Evolutionary conservation across 1,284 basidiomycete genomes (phyloP).

Genomic region (Cutaneotrichosporon cavernicola): DNA sequence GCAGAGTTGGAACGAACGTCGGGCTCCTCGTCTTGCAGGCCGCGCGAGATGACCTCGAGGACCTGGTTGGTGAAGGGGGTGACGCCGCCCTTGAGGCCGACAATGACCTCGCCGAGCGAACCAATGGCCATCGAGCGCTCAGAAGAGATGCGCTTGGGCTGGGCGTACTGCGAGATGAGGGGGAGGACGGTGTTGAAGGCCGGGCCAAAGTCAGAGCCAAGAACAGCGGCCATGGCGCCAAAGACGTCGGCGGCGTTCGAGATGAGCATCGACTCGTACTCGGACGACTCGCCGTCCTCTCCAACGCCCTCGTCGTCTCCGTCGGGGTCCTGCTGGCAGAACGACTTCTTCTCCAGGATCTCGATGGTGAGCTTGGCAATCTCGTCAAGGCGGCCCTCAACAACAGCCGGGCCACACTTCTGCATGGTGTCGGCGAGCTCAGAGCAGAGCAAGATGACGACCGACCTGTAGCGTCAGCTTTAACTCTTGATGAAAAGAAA

Average conservation of each 20-base stretch:
- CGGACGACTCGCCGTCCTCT: slow-evolving; percentile 67
- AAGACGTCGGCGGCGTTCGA: slow-evolving; percentile 94
- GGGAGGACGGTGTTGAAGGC: slow-evolving; percentile 85
- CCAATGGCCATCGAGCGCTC: slow-evolving; percentile 94
- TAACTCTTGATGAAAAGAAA: slow-evolving; percentile 8
- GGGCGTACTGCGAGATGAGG: slow-evolving; percentile 87
- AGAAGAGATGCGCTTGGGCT: slow-evolving; percentile 78
- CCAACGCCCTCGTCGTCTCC: slow-evolving; percentile 85
- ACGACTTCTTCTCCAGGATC: slow-evolving; percentile 86
- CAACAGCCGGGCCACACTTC: slow-evolving; percentile 81
- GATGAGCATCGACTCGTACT: slow-evolving; percentile 95
- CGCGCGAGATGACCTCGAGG: slow-evolving; percentile 74
- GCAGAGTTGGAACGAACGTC: slow-evolving; percentile 96
- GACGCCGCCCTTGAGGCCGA: slow-evolving; percentile 82
- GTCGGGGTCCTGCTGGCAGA: slow-evolving; percentile 95
- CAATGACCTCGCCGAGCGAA: slow-evolving; percentile 91
- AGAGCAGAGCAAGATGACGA: slow-evolving; percentile 80
- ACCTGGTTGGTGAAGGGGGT: slow-evolving; percentile 79
- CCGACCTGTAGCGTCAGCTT: slow-evolving; percentile 63
- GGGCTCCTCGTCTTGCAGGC: slow-evolving; percentile 77
- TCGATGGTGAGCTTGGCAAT: slow-evolving; percentile 76
- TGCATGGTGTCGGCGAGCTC: slow-evolving; percentile 86
- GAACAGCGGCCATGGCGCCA: slow-evolving; percentile 78
- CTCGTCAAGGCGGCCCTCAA: slow-evolving; percentile 69
- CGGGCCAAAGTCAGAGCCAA: slow-evolving; percentile 80